Percentiles rank a stretch among this genome's conserved stretches.
Conservation (phyloP, 2,329 filamentous ascomycete species). For the Hypomyces rosellus region DNA sequence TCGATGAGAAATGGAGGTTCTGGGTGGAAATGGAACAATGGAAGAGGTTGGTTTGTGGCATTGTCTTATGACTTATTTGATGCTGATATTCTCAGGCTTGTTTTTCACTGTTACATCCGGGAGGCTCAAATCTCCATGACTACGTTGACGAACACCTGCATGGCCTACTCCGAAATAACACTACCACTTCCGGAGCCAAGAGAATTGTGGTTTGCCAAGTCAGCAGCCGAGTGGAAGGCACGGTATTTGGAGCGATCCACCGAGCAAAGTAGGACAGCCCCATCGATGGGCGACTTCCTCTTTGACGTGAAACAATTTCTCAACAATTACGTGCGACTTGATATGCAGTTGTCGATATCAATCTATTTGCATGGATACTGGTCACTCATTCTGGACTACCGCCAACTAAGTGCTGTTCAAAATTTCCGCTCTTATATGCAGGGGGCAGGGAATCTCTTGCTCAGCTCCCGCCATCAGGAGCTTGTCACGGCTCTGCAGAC, state of each 20-base stretch:
- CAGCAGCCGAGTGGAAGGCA: slow-evolving; percentile 58
- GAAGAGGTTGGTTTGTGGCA: slow-evolving; percentile 42
- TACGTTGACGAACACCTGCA: slow-evolving; percentile 55
- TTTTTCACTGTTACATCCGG: slow-evolving; percentile 57
- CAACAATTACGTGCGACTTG: slow-evolving; percentile 43
- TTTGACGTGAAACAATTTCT: slow-evolving; percentile 49
- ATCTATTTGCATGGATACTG: slow-evolving; percentile 62
- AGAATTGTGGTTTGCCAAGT: slow-evolving; percentile 59
- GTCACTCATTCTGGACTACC: slow-evolving; percentile 60
- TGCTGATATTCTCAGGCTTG: slow-evolving; percentile 38
- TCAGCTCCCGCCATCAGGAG: slow-evolving; percentile 54
- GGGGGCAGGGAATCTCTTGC: slow-evolving; percentile 38
- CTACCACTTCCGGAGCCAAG: slow-evolving; percentile 57
- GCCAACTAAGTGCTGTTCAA: slow-evolving; percentile 49
- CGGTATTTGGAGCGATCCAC: slow-evolving; percentile 43
- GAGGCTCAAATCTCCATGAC: slow-evolving; percentile 64
- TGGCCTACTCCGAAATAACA: slow-evolving; percentile 64
- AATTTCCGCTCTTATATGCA: slow-evolving; percentile 42
- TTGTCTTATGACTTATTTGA: neutral
- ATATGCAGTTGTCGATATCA: slow-evolving; percentile 49
- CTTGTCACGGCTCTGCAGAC: slow-evolving; percentile 50
- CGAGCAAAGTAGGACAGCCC: slow-evolving; percentile 35
- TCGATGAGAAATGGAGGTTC: slow-evolving; percentile 59
- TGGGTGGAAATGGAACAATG: slow-evolving; percentile 62
- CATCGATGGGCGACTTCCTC: slow-evolving; percentile 50